A percentile compares a stretch with the other conserved stretches of the same genome.
These are phyloP conservation scores for Thermothielavioides terrestris DNA, from an alignment of 495 filamentous ascomycete species.

Conservation along the genomic window DNA sequence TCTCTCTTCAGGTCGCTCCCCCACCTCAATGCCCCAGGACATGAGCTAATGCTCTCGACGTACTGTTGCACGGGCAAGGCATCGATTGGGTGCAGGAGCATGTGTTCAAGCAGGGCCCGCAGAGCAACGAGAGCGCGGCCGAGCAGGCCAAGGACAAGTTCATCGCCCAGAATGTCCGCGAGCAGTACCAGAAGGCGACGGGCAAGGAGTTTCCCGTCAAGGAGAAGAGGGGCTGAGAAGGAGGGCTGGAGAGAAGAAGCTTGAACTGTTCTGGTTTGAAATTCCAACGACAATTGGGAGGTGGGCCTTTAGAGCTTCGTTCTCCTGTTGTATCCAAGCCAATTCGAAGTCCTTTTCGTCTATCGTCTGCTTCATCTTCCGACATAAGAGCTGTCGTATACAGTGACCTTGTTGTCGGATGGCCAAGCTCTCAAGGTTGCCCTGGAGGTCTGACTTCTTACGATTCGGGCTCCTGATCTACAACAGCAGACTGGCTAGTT, in stretches of 20 bases:
- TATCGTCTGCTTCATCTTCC: too few species aligned
- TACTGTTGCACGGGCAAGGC: conserved; percentile 32
- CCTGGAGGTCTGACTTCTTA: too few species aligned
- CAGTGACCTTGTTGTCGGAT: too few species aligned
- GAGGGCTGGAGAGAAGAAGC: conserved; percentile 1
- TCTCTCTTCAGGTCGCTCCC: neutral
- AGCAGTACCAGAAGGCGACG: conserved; percentile 50
- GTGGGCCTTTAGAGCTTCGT: too few species aligned
- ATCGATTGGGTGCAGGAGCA: conserved; percentile 62
- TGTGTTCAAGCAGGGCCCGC: conserved; percentile 52
- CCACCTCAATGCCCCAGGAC: neutral
- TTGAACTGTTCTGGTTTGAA: too few species aligned
- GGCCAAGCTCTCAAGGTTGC: too few species aligned
- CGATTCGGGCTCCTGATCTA: too few species aligned
- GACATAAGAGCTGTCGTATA: too few species aligned
- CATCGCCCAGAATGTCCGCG: conserved; percentile 55
- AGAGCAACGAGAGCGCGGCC: conserved; percentile 60
- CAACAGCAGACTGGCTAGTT: too few species aligned
- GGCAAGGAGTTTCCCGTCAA: conserved; percentile 56
- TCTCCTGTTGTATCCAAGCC: too few species aligned
- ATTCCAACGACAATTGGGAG: too few species aligned
- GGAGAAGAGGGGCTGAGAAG: conserved; percentile 50
- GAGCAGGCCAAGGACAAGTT: conserved; percentile 70
- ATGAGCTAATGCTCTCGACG: neutral
- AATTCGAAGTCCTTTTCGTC: too few species aligned